phyloP scores from a whole-genome alignment of 2,329 filamentous ascomycete genomes.

The Madurella fahalii region DNA sequence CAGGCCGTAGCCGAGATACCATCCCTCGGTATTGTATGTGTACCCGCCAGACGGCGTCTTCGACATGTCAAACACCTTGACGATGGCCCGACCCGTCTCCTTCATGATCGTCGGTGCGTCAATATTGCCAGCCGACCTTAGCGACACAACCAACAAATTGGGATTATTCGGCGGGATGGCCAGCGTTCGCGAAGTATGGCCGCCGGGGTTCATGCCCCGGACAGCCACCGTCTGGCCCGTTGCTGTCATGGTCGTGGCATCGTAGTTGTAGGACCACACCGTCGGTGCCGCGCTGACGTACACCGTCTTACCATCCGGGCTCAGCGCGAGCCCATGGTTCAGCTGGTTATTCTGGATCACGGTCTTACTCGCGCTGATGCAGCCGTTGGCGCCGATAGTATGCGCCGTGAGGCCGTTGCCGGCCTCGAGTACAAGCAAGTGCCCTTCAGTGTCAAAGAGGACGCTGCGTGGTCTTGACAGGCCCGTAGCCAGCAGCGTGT shows the following conservation, averaged over 20 bases:
- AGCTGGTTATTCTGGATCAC: slow-evolving; percentile 30
- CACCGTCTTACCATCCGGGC: slow-evolving; percentile 32
- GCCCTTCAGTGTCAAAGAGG: slow-evolving; percentile 30
- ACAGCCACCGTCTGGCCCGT: slow-evolving; percentile 36
- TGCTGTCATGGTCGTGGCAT: slow-evolving; percentile 42
- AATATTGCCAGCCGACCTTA: slow-evolving; percentile 34
- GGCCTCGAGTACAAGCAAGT: slow-evolving; percentile 33
- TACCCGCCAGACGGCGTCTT: slow-evolving; percentile 31
- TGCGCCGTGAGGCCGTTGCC: slow-evolving; percentile 33
- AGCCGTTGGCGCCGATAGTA: slow-evolving; percentile 34
- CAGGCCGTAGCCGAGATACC: slow-evolving; percentile 38
- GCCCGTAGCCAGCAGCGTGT: slow-evolving; percentile 33
- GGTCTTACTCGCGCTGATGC: slow-evolving; percentile 31
- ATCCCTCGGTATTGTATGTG: slow-evolving; percentile 32
- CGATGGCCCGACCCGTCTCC: slow-evolving; percentile 31
- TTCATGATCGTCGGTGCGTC: slow-evolving; percentile 30
- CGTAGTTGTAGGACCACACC: slow-evolving; percentile 55
- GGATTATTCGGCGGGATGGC: slow-evolving; percentile 33
- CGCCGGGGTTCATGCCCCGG: slow-evolving; percentile 33
- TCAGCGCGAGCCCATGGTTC: slow-evolving; percentile 36
- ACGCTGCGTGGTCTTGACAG: slow-evolving; percentile 30
- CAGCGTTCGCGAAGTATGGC: slow-evolving; percentile 35
- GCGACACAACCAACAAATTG: slow-evolving; percentile 32
- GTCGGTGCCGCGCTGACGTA: slow-evolving; percentile 33
- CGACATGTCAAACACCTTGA: slow-evolving; percentile 36